Evolutionary conservation across 1,139 yeast genomes (phyloP), one percentile per base, ranked within the genome.

Genomic region (Sugiyamaella paludigena): DNA sequence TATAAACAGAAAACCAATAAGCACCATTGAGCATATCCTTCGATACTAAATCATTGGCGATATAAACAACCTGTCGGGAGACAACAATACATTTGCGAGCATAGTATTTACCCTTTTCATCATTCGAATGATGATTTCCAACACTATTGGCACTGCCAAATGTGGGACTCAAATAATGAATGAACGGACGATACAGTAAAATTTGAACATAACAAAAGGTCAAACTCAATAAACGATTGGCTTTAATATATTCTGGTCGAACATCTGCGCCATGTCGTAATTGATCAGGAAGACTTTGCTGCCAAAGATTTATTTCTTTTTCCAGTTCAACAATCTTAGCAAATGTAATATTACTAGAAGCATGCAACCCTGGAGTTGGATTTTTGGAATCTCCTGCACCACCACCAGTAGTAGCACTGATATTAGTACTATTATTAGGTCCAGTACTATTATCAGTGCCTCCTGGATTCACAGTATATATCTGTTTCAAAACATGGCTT

Each of bases 1-100:
- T 87, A 65, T 89, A 89, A 67, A 86, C 84, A 12, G 94, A 84
- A 64, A 88, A 89, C 96, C 96, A 88, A 65, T 89, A 89, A 1
- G 96, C 87, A 1, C 96, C 96, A 53, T 86, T 81, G 49, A 89
- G 72, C 62, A 87, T 75, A 53, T 84, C 77, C 54, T 82, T 81
- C 55, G 80, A 80, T 54, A 86, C 81, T 87, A 89, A 81, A 58
- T 86, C 92, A 63, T 86, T 83, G 0, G 96, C 92, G 52, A 88
- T 67, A 58, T 85, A 84, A 12, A 89, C 91, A 29, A 86, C 95
- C 58, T 86, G 79, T 56, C 96, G 74, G 0, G 96, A 92, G 5
- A 87, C 92, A 56, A 83, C 83, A 45, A 88, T 85, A 66, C 96
- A 88, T 62, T 87, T 87, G 58, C 85, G 77, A 0, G 96, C 96